A percentile compares a stretch with the other conserved stretches of the same genome.
Evolutionary conservation across 2,329 filamentous ascomycete genomes (phyloP).

Genomic region (Aspergillus sp.): DNA sequence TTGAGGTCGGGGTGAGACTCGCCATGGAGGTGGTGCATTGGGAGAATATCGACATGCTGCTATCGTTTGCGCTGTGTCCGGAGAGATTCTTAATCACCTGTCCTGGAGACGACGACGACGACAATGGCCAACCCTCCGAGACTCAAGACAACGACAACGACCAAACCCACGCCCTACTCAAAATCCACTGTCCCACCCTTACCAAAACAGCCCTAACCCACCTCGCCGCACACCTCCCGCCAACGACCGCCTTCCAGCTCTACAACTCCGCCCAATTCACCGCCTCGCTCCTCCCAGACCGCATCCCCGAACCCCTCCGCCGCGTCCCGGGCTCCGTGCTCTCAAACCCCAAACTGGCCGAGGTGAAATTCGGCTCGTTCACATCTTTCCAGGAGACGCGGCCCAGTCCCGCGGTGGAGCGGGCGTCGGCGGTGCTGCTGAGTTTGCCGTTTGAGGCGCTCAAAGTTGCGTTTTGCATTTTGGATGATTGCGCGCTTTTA

Average conservation of each 20-base stretch:
- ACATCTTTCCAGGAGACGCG: slow-evolving; percentile 6
- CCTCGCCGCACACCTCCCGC: background rate
- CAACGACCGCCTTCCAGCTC: slow-evolving; percentile 13
- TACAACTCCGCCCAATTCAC: slow-evolving; percentile 17
- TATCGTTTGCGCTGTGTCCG: slow-evolving; percentile 20
- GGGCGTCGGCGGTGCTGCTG: slow-evolving; percentile 21
- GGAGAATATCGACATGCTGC: slow-evolving; percentile 21
- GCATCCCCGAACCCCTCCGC: slow-evolving; percentile 17
- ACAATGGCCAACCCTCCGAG: too few relatives aligned
- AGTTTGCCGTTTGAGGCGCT: slow-evolving; percentile 20
- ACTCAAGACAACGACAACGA: too few relatives aligned
- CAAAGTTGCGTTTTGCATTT: slow-evolving; percentile 10
- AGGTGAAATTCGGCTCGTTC: slow-evolving; percentile 16
- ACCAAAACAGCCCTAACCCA: background rate
- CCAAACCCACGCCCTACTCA: too few relatives aligned
- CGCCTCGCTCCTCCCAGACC: slow-evolving; percentile 11
- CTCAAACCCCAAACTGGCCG: slow-evolving; percentile 12
- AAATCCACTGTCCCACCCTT: background rate
- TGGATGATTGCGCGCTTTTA: slow-evolving; percentile 11
- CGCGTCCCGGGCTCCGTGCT: slow-evolving; percentile 5
- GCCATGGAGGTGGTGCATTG: slow-evolving; percentile 17
- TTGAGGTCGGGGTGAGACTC: slow-evolving; percentile 19
- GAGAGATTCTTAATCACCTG: slow-evolving; percentile 15
- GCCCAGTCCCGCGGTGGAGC: slow-evolving; percentile 9
- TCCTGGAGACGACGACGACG: slow-evolving; percentile 1